A percentile compares a stretch with the other conserved stretches of the same genome.
These are phyloP conservation scores for Fusarium temperatum DNA, from an alignment of 2,329 filamentous ascomycete species.

Conservation along the genomic window DNA sequence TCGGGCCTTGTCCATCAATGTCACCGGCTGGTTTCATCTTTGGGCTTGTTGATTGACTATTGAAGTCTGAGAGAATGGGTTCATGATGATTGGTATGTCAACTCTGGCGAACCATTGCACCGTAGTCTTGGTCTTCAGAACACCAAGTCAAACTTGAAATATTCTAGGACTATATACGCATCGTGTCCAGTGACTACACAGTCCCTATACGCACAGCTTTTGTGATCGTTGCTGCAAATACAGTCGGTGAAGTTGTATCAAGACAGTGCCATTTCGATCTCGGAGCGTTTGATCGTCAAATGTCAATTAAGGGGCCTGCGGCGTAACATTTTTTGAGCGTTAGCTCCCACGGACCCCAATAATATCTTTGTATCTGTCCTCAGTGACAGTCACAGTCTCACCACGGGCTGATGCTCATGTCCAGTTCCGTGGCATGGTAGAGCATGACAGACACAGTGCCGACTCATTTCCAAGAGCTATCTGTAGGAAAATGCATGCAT, in stretches of 20 bases:
- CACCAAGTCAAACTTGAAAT: neutral
- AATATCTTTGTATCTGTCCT: neutral
- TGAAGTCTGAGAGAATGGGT: neutral
- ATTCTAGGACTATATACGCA: neutral
- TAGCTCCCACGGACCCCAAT: neutral
- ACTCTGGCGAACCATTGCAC: neutral
- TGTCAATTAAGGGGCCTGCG: conserved; percentile 32
- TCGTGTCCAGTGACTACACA: neutral
- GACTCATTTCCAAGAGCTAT: conserved; percentile 19
- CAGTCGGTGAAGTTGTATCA: conserved; percentile 2
- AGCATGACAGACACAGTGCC: conserved; percentile 34
- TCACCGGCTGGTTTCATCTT: conserved; percentile 14
- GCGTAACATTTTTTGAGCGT: conserved; percentile 8
- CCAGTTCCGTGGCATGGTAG: neutral
- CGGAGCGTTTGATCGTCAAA: conserved; percentile 33
- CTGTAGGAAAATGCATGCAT: conserved; percentile 14
- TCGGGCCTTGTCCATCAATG: conserved; percentile 15
- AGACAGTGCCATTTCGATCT: conserved; percentile 30
- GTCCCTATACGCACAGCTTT: neutral
- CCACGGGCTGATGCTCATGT: conserved; percentile 6
- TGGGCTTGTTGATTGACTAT: neutral
- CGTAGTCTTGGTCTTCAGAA: neutral
- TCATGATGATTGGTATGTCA: neutral
- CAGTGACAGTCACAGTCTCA: neutral
- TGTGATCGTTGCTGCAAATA: neutral